Evolutionary conservation across 2,329 filamentous ascomycete genomes (phyloP).

Genomic region (Nannizziopsis arthrosporioides): DNA sequence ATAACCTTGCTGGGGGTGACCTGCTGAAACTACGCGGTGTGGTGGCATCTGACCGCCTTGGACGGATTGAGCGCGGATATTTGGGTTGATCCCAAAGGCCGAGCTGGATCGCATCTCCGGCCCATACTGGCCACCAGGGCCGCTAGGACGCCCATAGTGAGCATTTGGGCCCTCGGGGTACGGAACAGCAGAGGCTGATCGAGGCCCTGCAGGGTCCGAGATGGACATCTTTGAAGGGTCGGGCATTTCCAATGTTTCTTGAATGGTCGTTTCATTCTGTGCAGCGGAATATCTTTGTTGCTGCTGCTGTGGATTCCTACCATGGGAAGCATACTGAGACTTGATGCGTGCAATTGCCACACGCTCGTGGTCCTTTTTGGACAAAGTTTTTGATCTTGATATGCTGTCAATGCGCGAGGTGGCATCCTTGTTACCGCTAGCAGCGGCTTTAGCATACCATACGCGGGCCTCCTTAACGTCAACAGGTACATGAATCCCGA

Average conservation of each 20-base stretch:
- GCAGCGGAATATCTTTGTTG: constrained; percentile 14
- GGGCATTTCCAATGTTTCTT: constrained; percentile 38
- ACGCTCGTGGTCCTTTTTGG: constrained; percentile 84
- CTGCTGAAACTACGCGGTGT: constrained; percentile 22
- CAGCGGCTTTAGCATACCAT: constrained; percentile 85
- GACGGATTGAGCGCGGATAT: constrained; percentile 33
- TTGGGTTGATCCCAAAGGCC: constrained; percentile 40
- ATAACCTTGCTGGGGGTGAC: constrained; percentile 22
- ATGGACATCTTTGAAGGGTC: constrained; percentile 37
- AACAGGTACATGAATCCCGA: constrained; percentile 81
- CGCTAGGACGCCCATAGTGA: constrained; percentile 24
- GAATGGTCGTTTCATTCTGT: constrained; percentile 31
- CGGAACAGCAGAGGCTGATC: constrained; percentile 29
- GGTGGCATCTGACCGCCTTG: constrained; percentile 16
- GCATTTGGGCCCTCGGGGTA: constrained; percentile 32
- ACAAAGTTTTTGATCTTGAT: constrained; percentile 68
- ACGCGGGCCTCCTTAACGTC: constrained; percentile 68
- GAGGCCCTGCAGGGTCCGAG: constrained; percentile 19
- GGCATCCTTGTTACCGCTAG: constrained; percentile 87
- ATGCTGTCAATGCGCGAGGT: constrained; percentile 70
- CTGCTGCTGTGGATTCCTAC: constrained; percentile 21
- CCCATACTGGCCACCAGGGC: constrained; percentile 23
- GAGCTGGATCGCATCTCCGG: constrained; percentile 35
- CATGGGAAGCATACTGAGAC: constrained; percentile 59
- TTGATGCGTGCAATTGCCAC: constrained; percentile 82